Evolutionary conservation across 2,329 filamentous ascomycete genomes (phyloP), one percentile per base, ranked within the genome.

Genomic region (Metarhizium robertsii): DNA sequence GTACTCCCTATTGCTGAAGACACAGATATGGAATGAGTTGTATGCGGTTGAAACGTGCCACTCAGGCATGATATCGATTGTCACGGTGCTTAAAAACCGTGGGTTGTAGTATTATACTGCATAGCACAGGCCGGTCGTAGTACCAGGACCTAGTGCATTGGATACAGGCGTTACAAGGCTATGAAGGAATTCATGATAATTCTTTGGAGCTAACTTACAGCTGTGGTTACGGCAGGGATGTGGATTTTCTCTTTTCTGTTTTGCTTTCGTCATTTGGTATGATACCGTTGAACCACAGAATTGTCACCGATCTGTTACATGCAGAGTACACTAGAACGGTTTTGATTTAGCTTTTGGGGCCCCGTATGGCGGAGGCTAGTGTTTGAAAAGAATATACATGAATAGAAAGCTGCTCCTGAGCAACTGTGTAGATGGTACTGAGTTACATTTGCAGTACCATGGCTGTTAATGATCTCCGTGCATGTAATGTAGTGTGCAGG

Each of bases 1-100:
- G 71, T 80, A 1, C 66, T 70, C 2, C 63, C 72, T 1, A 64
- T 71, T 5, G 69, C 68, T 5, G 73, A 74, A 48, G 76, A 75
- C 53, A 71, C 71, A 29, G 75, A 74, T 32, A 71, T 75, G 62
- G 77, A 75, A 55, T 72, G 66, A 55, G 4, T 14, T 48, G 20
- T 48, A 11, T 38, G 50, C 1, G 29, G 38, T 25, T 16, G n/a
- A 14, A 25, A 14, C 18, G 20, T 32, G 20, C 45, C 25, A 46
- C 6, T 45, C 16, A 25, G 30, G 40, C 29, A 20, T 46, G 14
- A 18, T 25, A n/a, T 25, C n/a, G n/a, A n/a, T 32, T 40, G 36
- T 43, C 18, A 25, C 36, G 45, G 45, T 30, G 25, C 45, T 3
- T 4, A 48, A 14, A 16, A 32, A 48, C 18, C 45, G 45, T 48